Evolutionary conservation across 495 filamentous ascomycete species (phyloP).

Genomic region (Tuber brumale): DNA sequence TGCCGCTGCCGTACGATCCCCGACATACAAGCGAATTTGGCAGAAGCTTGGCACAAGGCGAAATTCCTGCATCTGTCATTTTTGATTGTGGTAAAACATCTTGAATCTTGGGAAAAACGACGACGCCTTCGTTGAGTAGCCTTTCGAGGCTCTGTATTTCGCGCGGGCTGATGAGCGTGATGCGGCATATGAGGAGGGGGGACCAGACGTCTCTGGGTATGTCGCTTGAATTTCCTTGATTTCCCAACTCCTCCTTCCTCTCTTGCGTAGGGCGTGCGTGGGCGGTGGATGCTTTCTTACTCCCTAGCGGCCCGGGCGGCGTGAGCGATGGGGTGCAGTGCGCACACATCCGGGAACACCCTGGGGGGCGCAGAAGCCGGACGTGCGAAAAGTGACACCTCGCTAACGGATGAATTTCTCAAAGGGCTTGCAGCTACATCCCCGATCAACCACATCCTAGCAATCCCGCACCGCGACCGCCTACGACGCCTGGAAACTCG

Average conservation of each 20-base stretch:
- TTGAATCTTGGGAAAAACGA: constrained; percentile 45
- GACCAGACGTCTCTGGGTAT: constrained; percentile 49
- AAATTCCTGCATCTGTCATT: constrained; percentile 43
- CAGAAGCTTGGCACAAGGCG: constrained; percentile 46
- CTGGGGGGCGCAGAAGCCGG: background rate
- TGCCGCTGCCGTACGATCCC: constrained; percentile 48
- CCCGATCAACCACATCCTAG: constrained; percentile 43
- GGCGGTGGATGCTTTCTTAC: background rate
- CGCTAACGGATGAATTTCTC: constrained; percentile 13
- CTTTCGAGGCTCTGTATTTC: constrained; percentile 49
- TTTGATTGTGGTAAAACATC: constrained; percentile 50
- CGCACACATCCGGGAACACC: background rate
- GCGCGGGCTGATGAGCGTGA: constrained; percentile 54
- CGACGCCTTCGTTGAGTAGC: constrained; percentile 46
- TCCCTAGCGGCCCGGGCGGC: background rate
- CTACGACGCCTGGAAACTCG: constrained; percentile 52
- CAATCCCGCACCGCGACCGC: constrained; percentile 48
- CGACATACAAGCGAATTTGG: constrained; percentile 50
- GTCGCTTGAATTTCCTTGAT: constrained; percentile 20
- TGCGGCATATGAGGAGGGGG: constrained; percentile 52
- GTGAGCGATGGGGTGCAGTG: background rate
- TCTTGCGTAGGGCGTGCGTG: constrained; percentile 39
- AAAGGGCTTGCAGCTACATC: background rate
- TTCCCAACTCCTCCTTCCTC: constrained; percentile 21
- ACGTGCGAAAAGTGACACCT: background rate